Evolutionary conservation across 768 basidiomycete genomes (phyloP).

Genomic region (Tephrocybe sp.): DNA sequence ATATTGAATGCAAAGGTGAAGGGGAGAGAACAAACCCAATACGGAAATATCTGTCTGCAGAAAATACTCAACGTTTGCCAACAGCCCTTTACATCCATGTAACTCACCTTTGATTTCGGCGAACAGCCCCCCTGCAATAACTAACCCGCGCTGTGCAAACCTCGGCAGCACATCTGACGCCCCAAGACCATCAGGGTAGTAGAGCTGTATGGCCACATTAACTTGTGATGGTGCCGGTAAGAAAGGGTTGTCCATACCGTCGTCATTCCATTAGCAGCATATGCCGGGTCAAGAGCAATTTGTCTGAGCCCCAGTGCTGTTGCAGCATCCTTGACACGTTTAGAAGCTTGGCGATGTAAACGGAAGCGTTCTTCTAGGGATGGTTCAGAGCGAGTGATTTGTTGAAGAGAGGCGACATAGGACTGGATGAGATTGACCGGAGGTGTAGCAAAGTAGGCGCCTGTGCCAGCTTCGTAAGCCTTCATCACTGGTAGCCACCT

Average conservation of each 20-base stretch:
- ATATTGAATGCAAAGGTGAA: constrained; percentile 3
- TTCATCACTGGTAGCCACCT: constrained; percentile 95
- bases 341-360: constrained; percentile 68
- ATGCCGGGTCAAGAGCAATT: constrained; percentile 59
- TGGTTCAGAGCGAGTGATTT: constrained; percentile 61
- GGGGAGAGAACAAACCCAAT: constrained; percentile 56
- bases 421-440: constrained; percentile 95
- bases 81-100: too few relatives aligned
- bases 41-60: constrained; percentile 84
- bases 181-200: constrained; percentile 80
- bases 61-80: neutral
- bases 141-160: constrained; percentile 67
- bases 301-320: constrained; percentile 69
- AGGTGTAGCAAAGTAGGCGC: constrained; percentile 94
- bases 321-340: constrained; percentile 68
- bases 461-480: constrained; percentile 78
- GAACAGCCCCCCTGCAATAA: constrained; percentile 90
- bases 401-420: constrained; percentile 75
- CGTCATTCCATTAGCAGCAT: constrained; percentile 93
- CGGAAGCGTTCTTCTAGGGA: constrained; percentile 79
- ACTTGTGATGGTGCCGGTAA: neutral
- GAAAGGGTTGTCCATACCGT: constrained; percentile 50
- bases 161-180: constrained; percentile 78
- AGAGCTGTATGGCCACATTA: constrained; percentile 52
- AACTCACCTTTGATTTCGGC: constrained; percentile 73